Percentiles rank a stretch among this genome's conserved stretches.
These are phyloP conservation scores for Tuber melanosporum DNA, from an alignment of 495 filamentous ascomycete species.

Conservation along the genomic window DNA sequence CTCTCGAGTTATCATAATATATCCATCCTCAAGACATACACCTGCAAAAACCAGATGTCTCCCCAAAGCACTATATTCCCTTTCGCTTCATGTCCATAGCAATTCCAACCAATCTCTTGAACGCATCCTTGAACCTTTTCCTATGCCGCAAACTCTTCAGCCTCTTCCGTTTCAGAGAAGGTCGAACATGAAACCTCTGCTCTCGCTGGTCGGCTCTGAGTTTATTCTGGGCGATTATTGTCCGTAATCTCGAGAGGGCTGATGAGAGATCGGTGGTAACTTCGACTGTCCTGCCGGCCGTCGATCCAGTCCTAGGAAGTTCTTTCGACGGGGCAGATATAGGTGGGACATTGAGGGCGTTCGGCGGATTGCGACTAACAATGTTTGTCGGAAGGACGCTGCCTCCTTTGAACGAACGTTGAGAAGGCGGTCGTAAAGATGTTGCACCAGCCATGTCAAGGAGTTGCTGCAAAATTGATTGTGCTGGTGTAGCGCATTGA, in stretches of 20 bases:
- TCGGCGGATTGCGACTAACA: neutral
- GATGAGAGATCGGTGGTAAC: constrained; percentile 53
- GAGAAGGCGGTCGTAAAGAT: neutral
- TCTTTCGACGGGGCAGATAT: neutral
- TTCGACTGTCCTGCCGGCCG: constrained; percentile 55
- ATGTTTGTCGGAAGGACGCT: neutral
- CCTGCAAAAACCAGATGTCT: neutral
- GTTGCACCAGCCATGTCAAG: neutral
- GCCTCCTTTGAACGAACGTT: neutral
- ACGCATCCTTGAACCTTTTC: constrained; percentile 58
- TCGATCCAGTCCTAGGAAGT: constrained; percentile 48
- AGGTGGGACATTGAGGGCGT: neutral
- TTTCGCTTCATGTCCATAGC: constrained; percentile 62
- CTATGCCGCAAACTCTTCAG: constrained; percentile 60
- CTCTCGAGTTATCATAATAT: neutral
- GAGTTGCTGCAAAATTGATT: neutral
- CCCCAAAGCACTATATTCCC: constrained; percentile 55
- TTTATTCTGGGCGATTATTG: constrained; percentile 49
- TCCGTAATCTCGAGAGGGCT: constrained; percentile 51
- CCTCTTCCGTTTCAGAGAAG: constrained; percentile 68
- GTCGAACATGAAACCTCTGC: constrained; percentile 65
- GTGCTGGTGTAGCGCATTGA: neutral
- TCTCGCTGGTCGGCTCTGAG: constrained; percentile 47
- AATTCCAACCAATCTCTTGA: constrained; percentile 53
- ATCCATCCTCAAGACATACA: neutral